A percentile compares a stretch with the other conserved stretches of the same genome.
phyloP scores from a whole-genome alignment of 805 yeast genomes.

The Yamadazyma kitorensis region DNA sequence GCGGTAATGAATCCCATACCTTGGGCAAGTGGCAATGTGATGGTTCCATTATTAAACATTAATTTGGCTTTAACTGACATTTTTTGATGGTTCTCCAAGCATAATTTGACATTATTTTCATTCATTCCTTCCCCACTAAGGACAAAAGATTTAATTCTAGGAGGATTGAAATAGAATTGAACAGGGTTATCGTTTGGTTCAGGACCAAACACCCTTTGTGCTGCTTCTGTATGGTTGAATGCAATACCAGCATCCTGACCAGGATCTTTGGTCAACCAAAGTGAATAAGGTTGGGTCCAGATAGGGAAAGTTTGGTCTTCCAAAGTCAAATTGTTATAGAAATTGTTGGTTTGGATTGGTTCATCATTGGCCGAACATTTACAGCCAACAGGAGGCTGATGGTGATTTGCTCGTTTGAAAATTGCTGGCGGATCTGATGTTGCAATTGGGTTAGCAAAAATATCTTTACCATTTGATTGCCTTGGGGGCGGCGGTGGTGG shows the following conservation, averaged over 20 bases:
- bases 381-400: slow-evolving; percentile 35
- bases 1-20: slow-evolving; percentile 80
- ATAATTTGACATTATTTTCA: slow-evolving; percentile 16
- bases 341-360: slow-evolving; percentile 74
- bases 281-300: slow-evolving; percentile 81
- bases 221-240: slow-evolving; percentile 56
- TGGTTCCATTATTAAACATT: slow-evolving; percentile 12
- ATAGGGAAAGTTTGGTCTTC: slow-evolving; percentile 65
- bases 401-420: slow-evolving; percentile 35
- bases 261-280: slow-evolving; percentile 58
- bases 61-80: slow-evolving; percentile 27
- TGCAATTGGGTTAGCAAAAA: slow-evolving; percentile 43
- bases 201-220: slow-evolving; percentile 69
- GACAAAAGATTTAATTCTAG: slow-evolving; percentile 58
- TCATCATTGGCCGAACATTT: slow-evolving; percentile 16
- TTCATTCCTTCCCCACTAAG: slow-evolving; percentile 29
- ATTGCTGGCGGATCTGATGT: slow-evolving; percentile 40
- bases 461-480: slow-evolving; percentile 17
- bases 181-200: slow-evolving; percentile 51
- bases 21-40: slow-evolving; percentile 59
- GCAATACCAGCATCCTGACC: slow-evolving; percentile 59
- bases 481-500: neutral
- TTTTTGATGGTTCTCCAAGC: slow-evolving; percentile 26
- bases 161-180: slow-evolving; percentile 67
- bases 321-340: slow-evolving; percentile 69